Conservation (phyloP, 2,329 filamentous ascomycete species). For the Zymoseptoria pseudotritici region DNA sequence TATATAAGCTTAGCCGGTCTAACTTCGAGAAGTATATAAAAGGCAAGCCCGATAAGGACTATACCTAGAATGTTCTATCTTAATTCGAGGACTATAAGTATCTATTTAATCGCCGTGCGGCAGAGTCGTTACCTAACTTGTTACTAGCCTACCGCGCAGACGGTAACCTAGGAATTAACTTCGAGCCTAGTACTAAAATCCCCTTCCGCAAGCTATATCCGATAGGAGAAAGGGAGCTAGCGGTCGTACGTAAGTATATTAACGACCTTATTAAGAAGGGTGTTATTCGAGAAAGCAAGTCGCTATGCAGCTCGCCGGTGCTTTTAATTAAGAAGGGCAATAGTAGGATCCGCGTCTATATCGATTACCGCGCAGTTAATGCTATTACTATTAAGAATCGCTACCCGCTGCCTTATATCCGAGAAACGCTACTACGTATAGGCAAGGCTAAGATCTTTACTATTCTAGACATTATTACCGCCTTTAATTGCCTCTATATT, state of each 20-base stretch:
- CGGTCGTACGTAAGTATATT: neutral
- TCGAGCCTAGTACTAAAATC: neutral
- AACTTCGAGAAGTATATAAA: neutral
- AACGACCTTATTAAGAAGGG: neutral
- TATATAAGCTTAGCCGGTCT: neutral
- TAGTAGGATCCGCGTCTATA: neutral
- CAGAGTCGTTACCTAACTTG: neutral
- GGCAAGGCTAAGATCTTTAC: conserved; percentile 14
- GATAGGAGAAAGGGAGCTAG: neutral
- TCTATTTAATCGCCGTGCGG: neutral
- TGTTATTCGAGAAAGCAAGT: neutral
- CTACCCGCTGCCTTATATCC: conserved; percentile 21
- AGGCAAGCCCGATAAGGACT: no score
- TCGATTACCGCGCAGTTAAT: conserved; percentile 24
- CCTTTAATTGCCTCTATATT: conserved; percentile 22
- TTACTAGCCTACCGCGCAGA: neutral
- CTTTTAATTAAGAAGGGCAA: neutral
- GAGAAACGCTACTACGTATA: conserved; percentile 16
- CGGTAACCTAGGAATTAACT: neutral
- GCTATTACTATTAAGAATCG: conserved; percentile 24
- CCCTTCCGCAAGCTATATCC: neutral
- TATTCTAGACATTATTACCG: conserved; percentile 18
- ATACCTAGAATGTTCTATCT: no score
- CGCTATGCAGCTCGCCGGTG: neutral
- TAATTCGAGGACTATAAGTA: neutral